Percentiles rank a stretch among this genome's conserved stretches.
Evolutionary conservation across 2,329 filamentous ascomycete genomes (phyloP).

Genomic region (Stagonosporopsis vannaccii): DNA sequence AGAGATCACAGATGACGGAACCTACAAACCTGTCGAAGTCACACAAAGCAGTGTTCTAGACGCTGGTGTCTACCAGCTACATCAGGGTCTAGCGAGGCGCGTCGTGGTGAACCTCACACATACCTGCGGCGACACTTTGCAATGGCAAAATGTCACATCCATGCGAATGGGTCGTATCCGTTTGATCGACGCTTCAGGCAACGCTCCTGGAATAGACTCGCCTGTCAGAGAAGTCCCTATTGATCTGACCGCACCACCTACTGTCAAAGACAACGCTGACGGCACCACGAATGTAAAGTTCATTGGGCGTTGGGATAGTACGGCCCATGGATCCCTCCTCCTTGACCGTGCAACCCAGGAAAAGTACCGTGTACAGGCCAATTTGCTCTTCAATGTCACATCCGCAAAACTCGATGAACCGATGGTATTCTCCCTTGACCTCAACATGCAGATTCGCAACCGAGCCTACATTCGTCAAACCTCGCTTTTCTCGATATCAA

Average conservation of each 20-base stretch:
- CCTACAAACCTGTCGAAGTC: conserved; percentile 92
- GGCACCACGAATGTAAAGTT: conserved; percentile 87
- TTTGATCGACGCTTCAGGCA: conserved; percentile 83
- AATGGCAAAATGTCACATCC: conserved; percentile 83
- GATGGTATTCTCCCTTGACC: conserved; percentile 83
- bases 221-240: conserved; percentile 77
- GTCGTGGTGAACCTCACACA: conserved; percentile 90
- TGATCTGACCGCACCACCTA: conserved; percentile 78
- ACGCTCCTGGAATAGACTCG: conserved; percentile 78
- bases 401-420: conserved; percentile 86
- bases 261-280: conserved; percentile 84
- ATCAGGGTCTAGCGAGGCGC: conserved; percentile 90
- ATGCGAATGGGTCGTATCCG: conserved; percentile 82
- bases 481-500: conserved; percentile 81
- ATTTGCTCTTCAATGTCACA: conserved; percentile 82
- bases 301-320: conserved; percentile 96
- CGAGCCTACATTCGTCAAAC: conserved; percentile 84
- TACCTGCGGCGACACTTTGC: conserved; percentile 84
- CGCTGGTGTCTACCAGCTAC: conserved; percentile 89
- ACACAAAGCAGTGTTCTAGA: conserved; percentile 85
- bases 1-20: conserved; percentile 88
- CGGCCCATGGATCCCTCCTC: conserved; percentile 86
- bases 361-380: conserved; percentile 88
- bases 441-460: conserved; percentile 83
- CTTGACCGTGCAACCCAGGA: conserved; percentile 95